Base-by-base conservation (phyloP, 1,284 basidiomycete genomes). In the Sanghuangporus weigelae region DNA sequence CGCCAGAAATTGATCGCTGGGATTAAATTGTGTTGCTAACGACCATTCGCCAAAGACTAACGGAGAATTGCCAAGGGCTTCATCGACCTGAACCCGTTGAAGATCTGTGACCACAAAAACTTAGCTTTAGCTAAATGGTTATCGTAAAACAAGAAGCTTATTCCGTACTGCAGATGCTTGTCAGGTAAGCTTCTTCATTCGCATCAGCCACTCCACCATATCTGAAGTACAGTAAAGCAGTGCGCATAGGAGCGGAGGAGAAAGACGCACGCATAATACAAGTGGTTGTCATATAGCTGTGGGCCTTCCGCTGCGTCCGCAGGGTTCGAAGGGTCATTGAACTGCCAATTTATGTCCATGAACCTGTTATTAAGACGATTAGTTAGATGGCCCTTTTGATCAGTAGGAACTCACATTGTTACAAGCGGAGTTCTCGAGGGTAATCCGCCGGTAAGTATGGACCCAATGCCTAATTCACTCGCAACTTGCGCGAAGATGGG, bases 341-440 rank as follows among this genome's bases (percentile, higher is more conserved):
- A 73, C 70, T 92, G 90, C 90, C 90, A 92, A 67, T 82, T 84
- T 57, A 87, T 70, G 68, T 92, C 89, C 88, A 90, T 90, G 72
- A 90, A 89, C 67, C 89, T 92, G 54, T 7, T 39, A 2, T 19
- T n/a, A 46, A 31, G 5, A 31, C 26, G 5, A 31, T 31, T 31
- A 31, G n/a, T 46, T 16, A n/a, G 44, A 6, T n/a, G 16, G 50
- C 51, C 55, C 8, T 7, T 7, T 16, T 8, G 50, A 38, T 12
- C 1, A 60, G 16, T n/a, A 31, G 5, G 8, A 11, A 65, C 72
- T 39, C 67, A 84, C 84, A 74, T 87, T 2, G 86, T 84, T 2
- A 80, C 73, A 59, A 89, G 72, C 0, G 81, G 73, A 2, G 75
- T 65, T 36, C 70, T 67, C 31, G 40, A 38, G 49, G 70, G 51